Base-by-base conservation (phyloP, 805 yeast species). In the Metschnikowia amazonensis region DNA sequence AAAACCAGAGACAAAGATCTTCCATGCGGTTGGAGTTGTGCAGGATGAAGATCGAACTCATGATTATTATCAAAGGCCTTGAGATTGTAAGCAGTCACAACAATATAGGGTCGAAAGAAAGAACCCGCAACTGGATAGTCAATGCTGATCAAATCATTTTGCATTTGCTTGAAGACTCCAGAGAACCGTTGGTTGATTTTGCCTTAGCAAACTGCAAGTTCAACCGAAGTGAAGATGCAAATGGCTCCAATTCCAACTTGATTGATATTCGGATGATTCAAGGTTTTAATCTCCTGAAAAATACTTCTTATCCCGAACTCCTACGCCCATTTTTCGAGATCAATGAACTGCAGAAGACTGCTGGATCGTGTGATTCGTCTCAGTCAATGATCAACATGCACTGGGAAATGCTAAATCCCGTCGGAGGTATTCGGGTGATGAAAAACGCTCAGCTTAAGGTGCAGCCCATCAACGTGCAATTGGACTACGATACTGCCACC, bases 371-470 rank as follows among this genome's bases (percentile, higher is more conserved):
- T 28, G 51, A 29, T 20, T 44, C 25, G 40, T 45, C 21, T 8
- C 30, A 42, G n/a, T 67, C 72, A 1, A 54, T 70, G 31, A 50
- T 70, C 3, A 36, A 40, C 6, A 52, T 67, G 55, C 42, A 66
- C 9, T 90, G 98, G 98, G 76, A 80, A n/a, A 79, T 86, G 82
- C 77, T 84, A 43, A 80, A 78, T 44, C 89, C 95, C 0, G 84
- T 92, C 45, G 98, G 97, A 27, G 98, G 98, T 9, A 89, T 90
- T 42, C 77, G 86, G n/a, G 82, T 90, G 20, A 72, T 90, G 66
- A 81, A 80, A 48, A 68, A 75, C 42, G 82, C 88, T 20, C 78
- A 78, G 30, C 70, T 87, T 16, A 63, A 66, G 1, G 62, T 88
- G 14, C 74, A 77, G 43, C 96, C 96, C 0, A 56, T 90, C 49